These are phyloP conservation scores for Sergeia podlipaevii DNA, from an alignment of 208 protist species.

Conservation along the genomic window DNA sequence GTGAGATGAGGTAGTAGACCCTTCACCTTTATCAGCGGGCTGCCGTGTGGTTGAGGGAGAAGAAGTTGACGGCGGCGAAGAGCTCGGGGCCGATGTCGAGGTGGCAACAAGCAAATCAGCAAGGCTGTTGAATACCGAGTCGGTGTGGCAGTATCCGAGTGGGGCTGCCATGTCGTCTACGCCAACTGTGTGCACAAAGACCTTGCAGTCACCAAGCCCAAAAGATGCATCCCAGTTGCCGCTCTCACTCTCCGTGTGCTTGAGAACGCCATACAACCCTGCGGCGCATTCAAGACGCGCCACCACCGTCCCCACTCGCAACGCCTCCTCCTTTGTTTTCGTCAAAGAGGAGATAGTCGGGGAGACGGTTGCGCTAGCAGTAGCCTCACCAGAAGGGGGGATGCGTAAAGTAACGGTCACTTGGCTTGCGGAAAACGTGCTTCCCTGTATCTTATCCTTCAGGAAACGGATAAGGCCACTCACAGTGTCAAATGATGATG, in stretches of 20 bases:
- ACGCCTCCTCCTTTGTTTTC: too few relatives aligned
- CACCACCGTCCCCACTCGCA: neutral
- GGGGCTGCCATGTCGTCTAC: too few relatives aligned
- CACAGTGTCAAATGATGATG: constrained; percentile 20
- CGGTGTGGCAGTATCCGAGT: too few relatives aligned
- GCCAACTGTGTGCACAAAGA: constrained; percentile 8
- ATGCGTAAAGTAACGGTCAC: constrained; percentile 28
- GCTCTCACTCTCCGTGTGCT: neutral
- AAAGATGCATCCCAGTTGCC: constrained; percentile 1
- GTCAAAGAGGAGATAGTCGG: too few relatives aligned
- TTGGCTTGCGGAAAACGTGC: constrained; percentile 19
- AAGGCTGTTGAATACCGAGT: too few relatives aligned
- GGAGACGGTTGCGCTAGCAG: neutral
- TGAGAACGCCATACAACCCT: neutral
- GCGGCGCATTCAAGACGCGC: neutral
- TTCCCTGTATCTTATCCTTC: constrained; percentile 26
- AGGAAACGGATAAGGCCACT: constrained; percentile 28
- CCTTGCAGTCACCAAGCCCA: constrained; percentile 5
- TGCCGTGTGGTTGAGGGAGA: too few relatives aligned
- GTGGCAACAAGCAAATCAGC: too few relatives aligned
- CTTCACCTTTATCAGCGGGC: too few relatives aligned
- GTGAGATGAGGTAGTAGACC: too few relatives aligned
- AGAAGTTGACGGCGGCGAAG: too few relatives aligned
- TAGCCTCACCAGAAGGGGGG: neutral
- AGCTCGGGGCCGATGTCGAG: too few relatives aligned